Conservation (phyloP, 2,329 filamentous ascomycete genomes). For the Fusarium zealandicum region DNA sequence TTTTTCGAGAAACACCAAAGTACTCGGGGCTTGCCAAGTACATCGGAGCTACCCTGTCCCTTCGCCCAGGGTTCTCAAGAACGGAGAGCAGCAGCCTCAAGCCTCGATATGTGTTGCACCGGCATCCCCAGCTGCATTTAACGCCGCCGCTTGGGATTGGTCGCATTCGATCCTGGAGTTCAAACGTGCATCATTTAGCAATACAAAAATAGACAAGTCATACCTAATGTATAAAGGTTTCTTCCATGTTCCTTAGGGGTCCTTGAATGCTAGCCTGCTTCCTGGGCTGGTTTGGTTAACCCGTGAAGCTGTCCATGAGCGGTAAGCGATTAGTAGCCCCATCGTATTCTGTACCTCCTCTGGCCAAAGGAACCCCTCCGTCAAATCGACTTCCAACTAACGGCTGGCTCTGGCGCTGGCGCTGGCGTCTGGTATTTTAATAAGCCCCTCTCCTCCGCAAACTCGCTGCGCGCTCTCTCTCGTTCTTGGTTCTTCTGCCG, state of each 20-base stretch:
- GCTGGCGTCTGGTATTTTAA: conserved; percentile 2
- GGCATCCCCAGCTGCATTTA: conserved; percentile 20
- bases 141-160: conserved; percentile 20
- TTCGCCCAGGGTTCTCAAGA: conserved; percentile 4
- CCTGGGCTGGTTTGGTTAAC: neutral
- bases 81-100: conserved; percentile 22
- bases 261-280: neutral
- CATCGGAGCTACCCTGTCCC: conserved; percentile 9
- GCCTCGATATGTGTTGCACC: conserved; percentile 1
- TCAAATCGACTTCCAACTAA: conserved; percentile 3
- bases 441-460: conserved; percentile 1
- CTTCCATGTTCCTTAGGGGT: too few species aligned
- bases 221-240: neutral
- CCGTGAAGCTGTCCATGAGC: neutral
- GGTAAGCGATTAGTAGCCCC: conserved; percentile 14
- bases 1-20: conserved; percentile 14
- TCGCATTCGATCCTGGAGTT: neutral
- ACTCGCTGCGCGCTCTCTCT: conserved; percentile 6
- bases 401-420: conserved; percentile 16
- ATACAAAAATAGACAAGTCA: conserved; percentile 1
- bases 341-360: conserved; percentile 6
- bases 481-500: conserved; percentile 27
- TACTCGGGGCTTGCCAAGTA: conserved; percentile 23
- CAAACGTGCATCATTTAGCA: conserved; percentile 5
- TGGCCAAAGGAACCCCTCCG: conserved; percentile 24